Conservation (phyloP, 257 asterid genomes). For the Asclepias syriaca region DNA sequence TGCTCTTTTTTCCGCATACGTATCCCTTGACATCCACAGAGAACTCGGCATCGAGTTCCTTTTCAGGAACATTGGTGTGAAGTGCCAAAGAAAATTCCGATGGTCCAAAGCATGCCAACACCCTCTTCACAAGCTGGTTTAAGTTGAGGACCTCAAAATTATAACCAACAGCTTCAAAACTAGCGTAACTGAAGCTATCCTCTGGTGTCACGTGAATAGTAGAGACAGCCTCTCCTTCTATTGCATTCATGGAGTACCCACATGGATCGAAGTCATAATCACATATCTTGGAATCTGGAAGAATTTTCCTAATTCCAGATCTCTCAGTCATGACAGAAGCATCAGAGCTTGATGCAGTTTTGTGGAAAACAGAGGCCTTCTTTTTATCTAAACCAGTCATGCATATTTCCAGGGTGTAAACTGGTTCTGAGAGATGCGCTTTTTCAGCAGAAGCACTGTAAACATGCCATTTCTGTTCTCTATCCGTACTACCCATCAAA, state of each 20-base stretch:
- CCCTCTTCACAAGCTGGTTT: slow-evolving; percentile 52
- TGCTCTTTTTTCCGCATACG: slow-evolving; percentile 44
- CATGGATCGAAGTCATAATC: slow-evolving; percentile 84
- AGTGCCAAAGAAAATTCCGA: slow-evolving; percentile 63
- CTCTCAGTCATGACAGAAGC: slow-evolving; percentile 46
- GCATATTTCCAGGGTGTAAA: slow-evolving; percentile 77
- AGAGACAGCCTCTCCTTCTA: slow-evolving; percentile 58
- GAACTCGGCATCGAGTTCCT: slow-evolving; percentile 28
- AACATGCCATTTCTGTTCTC: slow-evolving; percentile 68
- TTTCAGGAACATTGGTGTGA: slow-evolving; percentile 40
- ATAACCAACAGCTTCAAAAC: slow-evolving; percentile 76
- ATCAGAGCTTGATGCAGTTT: slow-evolving; percentile 56
- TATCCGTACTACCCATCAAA: slow-evolving; percentile 52
- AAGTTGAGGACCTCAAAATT: slow-evolving; percentile 40
- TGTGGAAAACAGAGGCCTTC: slow-evolving; percentile 60
- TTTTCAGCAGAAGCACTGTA: slow-evolving; percentile 55
- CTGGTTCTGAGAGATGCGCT: slow-evolving; percentile 17
- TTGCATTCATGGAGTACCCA: slow-evolving; percentile 82
- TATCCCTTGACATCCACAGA: slow-evolving; percentile 36
- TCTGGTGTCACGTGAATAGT: slow-evolving; percentile 77
- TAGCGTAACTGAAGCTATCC: slow-evolving; percentile 86
- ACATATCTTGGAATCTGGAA: slow-evolving; percentile 60
- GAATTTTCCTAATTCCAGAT: slow-evolving; percentile 68
- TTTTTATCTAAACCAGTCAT: slow-evolving; percentile 70
- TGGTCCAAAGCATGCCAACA: slow-evolving; percentile 65